These are phyloP conservation scores for Pogostemon cablin DNA, from an alignment of 257 asterid genomes.

Conservation along the genomic window DNA sequence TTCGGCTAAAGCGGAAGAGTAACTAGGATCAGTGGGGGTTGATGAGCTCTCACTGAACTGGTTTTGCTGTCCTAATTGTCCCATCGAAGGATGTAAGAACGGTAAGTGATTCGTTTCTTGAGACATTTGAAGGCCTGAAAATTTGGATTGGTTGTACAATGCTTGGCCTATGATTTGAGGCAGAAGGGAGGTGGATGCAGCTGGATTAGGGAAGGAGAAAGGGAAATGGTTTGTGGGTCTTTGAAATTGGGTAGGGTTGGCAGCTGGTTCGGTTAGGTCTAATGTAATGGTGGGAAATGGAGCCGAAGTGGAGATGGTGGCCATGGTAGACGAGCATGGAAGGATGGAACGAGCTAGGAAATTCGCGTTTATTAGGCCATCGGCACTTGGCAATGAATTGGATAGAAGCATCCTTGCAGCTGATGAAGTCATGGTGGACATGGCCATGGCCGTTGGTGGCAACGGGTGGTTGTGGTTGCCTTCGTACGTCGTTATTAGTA, in stretches of 20 bases:
- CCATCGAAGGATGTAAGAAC: conserved; percentile 13
- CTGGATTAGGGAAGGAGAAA: conserved; percentile 49
- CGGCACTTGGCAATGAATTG: conserved; percentile 80
- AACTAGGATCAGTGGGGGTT: conserved; percentile 67
- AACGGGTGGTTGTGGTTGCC: conserved; percentile 83
- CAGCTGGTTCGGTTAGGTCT: conserved; percentile 74
- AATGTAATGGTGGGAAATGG: conserved; percentile 87
- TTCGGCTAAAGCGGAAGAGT: conserved; percentile 71
- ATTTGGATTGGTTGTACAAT: conserved; percentile 63
- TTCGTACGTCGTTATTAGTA: conserved; percentile 78
- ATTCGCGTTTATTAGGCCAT: conserved; percentile 66
- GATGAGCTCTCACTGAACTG: conserved; percentile 51
- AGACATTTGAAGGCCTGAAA: conserved; percentile 72
- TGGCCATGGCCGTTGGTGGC: conserved; percentile 87
- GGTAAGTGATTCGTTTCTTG: conserved; percentile 40
- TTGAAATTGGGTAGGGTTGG: conserved; percentile 49
- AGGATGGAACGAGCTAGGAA: conserved; percentile 63
- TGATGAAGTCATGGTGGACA: conserved; percentile 81
- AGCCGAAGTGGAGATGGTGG: conserved; percentile 85
- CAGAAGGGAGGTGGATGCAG: conserved; percentile 42
- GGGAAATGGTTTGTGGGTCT: conserved; percentile 51
- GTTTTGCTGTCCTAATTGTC: conserved; percentile 43
- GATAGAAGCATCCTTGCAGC: conserved; percentile 85
- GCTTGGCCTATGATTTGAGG: conserved; percentile 75
- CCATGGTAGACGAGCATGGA: conserved; percentile 73